Base-by-base conservation (phyloP, 148 eudicot genomes). In the Mesembryanthemum crystallinum region DNA sequence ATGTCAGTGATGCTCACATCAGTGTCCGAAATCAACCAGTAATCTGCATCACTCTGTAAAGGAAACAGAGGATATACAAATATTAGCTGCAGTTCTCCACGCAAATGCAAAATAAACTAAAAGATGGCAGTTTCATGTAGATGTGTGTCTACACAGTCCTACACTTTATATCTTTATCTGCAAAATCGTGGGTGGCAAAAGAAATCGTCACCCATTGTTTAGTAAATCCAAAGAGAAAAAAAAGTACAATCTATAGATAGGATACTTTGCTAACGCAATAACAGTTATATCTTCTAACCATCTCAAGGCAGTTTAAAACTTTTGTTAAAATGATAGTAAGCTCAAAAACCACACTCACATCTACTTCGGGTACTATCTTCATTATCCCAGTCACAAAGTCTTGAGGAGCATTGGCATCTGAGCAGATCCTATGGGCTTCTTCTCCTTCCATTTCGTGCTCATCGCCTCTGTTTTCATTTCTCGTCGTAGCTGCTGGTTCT, bases 321-420 rank as follows among this genome's bases (percentile, higher is more conserved):
- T n/a, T n/a, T n/a, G n/a, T 1, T 18, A 18, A 73, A 55, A 21
- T 20, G 64, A 35, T 62, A 55, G 60, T n/a, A n/a, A n/a, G 29
- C 45, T 69, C 64, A 65, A 69, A 47, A 29, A 71, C 64, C 14
- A 25, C 72, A 95, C 97, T 95, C 86, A 95, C 99, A 80, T 92
- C 96, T 76, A 91, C 92, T 79, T 95, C 94, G 74, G 99, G 99
- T 71, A 95, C 97, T 75, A 95, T 95, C 87, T 95, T 92, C 91
- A 92, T 89, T 84, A 95, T 95, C 77, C 99, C 97, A 82, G 88
- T 86, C 69, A 82, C 88, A 75, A 95, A 91, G 80, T 95, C 99
- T 37, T 82, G 87, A 42, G 90, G 81, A 78, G 88, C 85, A 80
- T 84, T 83, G 67, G 83, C 76, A 69, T 89, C 94, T 20, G 89